Evolutionary conservation across 352 stramenopile species (phyloP), one percentile per base, ranked within the genome.

Genomic region (Globisporangium nodosum): DNA sequence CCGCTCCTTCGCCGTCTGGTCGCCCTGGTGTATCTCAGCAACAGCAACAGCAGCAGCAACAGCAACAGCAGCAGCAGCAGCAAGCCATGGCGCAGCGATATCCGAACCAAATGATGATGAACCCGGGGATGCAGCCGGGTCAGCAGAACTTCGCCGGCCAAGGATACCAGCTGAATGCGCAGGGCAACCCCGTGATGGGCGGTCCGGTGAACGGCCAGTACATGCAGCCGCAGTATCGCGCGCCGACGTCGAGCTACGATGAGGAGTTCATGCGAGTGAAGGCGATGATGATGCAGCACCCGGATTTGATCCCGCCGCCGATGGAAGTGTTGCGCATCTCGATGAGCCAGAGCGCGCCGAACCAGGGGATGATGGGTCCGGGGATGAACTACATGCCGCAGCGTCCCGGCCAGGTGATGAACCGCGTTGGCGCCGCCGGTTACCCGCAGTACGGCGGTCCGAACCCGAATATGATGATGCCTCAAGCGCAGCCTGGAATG

Each of bases 201-300:
- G 56, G 51, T 9, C 68, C 56, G 11, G 71, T 70, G 39, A 73
- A 73, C 47, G 73, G 63, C 1, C 73, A 78, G 62, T 91, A 87
- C 58, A 91, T 92, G 74, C 73, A 76, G 51, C 80, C 76, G 53
- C 69, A 73, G 46, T 93, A 84, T 57, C 76, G 84, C 50, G 70
- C 74, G 18, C 69, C 71, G 7, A 83, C 71, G 8, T 88, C 84
- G 27, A 85, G 76, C 9, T 94, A 93, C 56, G 86, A 94, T 54
- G 83, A 95, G 61, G 86, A 95, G 61, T 88, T 92, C 63, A 83
- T 87, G 58, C 75, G 85, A 20, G 81, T 95, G 42, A 93, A 92
- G 68, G 85, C 84, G 43, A 93, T 93, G 86, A 90, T 94, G 75
- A 90, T 89, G 74, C 81, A 92, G 63, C 86, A 95, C 50, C 79